These are phyloP conservation scores for Rhodotorula kratochvilovae DNA, from an alignment of 768 basidiomycete genomes.

Conservation along the genomic window DNA sequence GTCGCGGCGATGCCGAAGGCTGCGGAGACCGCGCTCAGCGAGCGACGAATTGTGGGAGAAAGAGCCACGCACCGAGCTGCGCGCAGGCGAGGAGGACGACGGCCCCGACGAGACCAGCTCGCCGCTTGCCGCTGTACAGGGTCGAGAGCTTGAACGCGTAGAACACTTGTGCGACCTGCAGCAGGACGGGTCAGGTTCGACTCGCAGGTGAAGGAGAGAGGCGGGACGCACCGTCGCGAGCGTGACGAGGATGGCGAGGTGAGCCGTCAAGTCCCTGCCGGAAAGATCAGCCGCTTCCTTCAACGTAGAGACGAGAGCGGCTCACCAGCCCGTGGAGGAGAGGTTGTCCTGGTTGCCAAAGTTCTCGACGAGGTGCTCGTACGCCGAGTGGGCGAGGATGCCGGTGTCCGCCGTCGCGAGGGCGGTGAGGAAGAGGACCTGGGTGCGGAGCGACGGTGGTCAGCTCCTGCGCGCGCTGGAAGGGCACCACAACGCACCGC, in stretches of 20 bases:
- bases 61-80: constrained; percentile 2
- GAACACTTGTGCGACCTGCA: constrained; percentile 13
- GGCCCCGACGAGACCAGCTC: not conserved
- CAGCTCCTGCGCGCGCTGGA: too few relatives aligned
- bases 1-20: constrained; percentile 18
- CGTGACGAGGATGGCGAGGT: constrained; percentile 12
- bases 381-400: not conserved
- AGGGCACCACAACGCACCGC: not conserved
- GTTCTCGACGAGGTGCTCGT: constrained; percentile 14
- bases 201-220: not conserved
- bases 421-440: not conserved
- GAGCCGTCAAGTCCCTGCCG: not conserved
- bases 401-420: constrained; percentile 13
- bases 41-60: too few relatives aligned
- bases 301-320: not conserved
- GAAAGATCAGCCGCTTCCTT: not conserved
- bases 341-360: not conserved
- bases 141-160: constrained; percentile 4
- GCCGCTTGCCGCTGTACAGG: not conserved
- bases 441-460: not conserved
- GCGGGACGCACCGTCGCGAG: not conserved
- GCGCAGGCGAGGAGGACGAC: not conserved
- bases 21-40: not conserved
- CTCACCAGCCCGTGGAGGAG: not conserved
- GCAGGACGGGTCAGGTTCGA: too few relatives aligned